Evolutionary conservation across 1,284 basidiomycete genomes (phyloP).

Genomic region (Salmacisia buchloeana): DNA sequence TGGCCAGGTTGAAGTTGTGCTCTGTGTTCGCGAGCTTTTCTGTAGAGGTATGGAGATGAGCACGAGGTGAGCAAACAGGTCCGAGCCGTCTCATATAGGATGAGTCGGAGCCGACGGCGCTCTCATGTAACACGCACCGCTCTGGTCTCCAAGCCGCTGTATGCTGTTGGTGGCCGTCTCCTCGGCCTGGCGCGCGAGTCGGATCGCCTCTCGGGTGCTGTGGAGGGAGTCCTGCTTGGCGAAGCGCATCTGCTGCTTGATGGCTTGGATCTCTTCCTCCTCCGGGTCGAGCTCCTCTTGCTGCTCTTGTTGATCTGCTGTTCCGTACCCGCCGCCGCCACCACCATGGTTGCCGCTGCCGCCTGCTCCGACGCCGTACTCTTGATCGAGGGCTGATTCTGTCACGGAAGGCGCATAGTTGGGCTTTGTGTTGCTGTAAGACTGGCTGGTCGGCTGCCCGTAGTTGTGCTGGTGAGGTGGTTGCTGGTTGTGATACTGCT

Average conservation of each 20-base stretch:
- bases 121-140: conserved; percentile 64
- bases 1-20: conserved; percentile 87
- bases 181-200: conserved; percentile 88
- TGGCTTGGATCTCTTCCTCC: conserved; percentile 92
- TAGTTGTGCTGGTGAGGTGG: not conserved
- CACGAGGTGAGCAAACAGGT: not conserved
- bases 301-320: conserved; percentile 9
- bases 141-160: conserved; percentile 83
- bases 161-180: conserved; percentile 88
- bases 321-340: not conserved
- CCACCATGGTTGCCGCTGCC: conserved; percentile 8
- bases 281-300: conserved; percentile 58
- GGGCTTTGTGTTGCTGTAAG: not conserved
- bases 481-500: not conserved
- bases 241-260: conserved; percentile 85
- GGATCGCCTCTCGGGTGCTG: conserved; percentile 84
- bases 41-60: not conserved
- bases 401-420: conserved; percentile 1
- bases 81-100: too few relatives aligned
- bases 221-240: conserved; percentile 89
- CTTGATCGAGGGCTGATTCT: not conserved
- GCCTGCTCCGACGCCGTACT: conserved; percentile 52
- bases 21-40: conserved; percentile 80
- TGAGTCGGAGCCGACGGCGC: not conserved
- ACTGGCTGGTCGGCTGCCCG: not conserved